Evolutionary conservation across 1,284 basidiomycete genomes (phyloP).

Genomic region (Trametes versicolor): DNA sequence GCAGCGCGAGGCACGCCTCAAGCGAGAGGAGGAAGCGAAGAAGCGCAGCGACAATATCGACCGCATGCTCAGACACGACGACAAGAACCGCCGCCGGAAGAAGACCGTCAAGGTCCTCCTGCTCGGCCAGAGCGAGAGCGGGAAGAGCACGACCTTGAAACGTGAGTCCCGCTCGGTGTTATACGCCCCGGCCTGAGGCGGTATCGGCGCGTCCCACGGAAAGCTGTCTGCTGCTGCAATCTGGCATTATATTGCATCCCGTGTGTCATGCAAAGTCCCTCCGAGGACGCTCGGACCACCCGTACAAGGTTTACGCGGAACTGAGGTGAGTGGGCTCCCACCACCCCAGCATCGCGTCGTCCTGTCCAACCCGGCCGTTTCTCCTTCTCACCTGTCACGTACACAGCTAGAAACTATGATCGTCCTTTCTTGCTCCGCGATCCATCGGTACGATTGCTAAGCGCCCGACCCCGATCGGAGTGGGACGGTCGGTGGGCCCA

Average conservation of each 20-base stretch:
- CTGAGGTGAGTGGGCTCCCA: constrained; percentile 27
- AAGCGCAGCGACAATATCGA: constrained; percentile 80
- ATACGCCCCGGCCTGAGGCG: constrained; percentile 17
- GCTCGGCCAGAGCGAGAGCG: constrained; percentile 84
- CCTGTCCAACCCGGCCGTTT: constrained; percentile 3
- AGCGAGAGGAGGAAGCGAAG: constrained; percentile 73
- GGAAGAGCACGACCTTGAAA: constrained; percentile 85
- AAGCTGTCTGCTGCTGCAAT: neutral
- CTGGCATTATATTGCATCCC: constrained; percentile 8
- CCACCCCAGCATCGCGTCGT: constrained; percentile 14
- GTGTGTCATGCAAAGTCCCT: constrained; percentile 12
- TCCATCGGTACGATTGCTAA: constrained; percentile 16
- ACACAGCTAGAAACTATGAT: constrained; percentile 26
- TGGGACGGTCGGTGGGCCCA: neutral
- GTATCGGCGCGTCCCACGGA: constrained; percentile 20
- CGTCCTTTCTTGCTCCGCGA: constrained; percentile 18
- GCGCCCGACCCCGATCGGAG: constrained; percentile 23
- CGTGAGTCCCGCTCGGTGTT: constrained; percentile 61
- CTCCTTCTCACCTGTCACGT: constrained; percentile 26
- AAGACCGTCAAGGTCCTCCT: constrained; percentile 79
- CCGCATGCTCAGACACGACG: constrained; percentile 74
- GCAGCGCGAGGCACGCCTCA: constrained; percentile 68
- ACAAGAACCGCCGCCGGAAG: constrained; percentile 62
- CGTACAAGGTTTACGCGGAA: constrained; percentile 30
- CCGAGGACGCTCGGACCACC: constrained; percentile 24